Base-by-base conservation (phyloP, 768 basidiomycete species). In the Mycena capillaripes region DNA sequence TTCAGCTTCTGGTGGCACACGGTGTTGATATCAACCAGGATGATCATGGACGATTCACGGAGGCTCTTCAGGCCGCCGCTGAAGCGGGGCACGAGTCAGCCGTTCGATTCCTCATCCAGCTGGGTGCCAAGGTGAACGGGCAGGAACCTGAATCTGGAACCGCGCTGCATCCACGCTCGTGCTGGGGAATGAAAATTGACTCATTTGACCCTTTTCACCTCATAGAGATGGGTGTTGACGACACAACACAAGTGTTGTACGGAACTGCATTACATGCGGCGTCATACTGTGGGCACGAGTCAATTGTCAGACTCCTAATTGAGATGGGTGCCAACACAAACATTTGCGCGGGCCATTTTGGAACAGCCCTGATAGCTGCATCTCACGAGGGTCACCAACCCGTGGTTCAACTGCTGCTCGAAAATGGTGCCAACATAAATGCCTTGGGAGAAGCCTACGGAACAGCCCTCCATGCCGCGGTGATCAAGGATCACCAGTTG, bases 41-140 rank as follows among this genome's bases (percentile, higher is more conserved):
- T 36, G 55, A 56, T 34, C 55, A 36, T 19, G 46, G 46, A 48
- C 42, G 42, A 34, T 34, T 32, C 32, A 46, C n/a, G 34, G 46
- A 32, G 32, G 44, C 61, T 32, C 32, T 63, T 19, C 46, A 63
- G 30, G 61, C 61, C n/a, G 61, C 55, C 14, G 55, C 55, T 5
- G 55, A 56, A 56, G 27, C 34, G 55, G 55, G 55, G 25, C 19
- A 36, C 11, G 32, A 56, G 21, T 56, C 27, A 19, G 32, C 34
- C 12, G 32, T 23, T 36, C 32, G 21, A 56, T 56, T 32, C 14
- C 32, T 56, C 19, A 32, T 56, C 55, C 19, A 34, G 17, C 55
- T 21, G 7, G 55, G 55, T 56, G 55, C 55, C 55, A 36, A 56
- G 8, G 40, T 42, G 11, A 42, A 30, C 7, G 14, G 6, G 52